Evolutionary conservation across 176 grass and related monocot genomes (phyloP).

Genomic region (Eremochloa ophiuroides): DNA sequence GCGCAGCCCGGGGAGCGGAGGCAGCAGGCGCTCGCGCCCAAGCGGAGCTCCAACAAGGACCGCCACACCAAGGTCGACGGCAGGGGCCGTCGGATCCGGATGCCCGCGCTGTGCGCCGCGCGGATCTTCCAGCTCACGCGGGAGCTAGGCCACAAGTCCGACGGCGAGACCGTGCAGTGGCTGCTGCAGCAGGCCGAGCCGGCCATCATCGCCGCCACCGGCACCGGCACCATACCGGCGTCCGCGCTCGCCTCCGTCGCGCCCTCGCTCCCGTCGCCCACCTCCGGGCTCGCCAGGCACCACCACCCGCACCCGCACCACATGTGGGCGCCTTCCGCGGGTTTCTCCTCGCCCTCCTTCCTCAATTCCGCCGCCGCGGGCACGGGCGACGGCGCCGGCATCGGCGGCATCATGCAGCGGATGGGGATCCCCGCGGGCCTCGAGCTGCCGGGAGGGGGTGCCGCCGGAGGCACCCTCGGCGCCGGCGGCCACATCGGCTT

Average conservation of each 20-base stretch:
- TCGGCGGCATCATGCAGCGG: slow-evolving; percentile 54
- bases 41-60: slow-evolving; percentile 86
- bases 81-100: slow-evolving; percentile 72
- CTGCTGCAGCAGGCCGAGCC: slow-evolving; percentile 82
- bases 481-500: slow-evolving; percentile 52
- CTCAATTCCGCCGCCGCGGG: slow-evolving; percentile 34
- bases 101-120: slow-evolving; percentile 81
- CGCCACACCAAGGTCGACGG: slow-evolving; percentile 89
- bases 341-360: slow-evolving; percentile 43
- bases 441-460: slow-evolving; percentile 28
- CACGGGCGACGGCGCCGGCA: slow-evolving; percentile 8
- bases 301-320: slow-evolving; percentile 52
- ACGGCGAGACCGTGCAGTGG: slow-evolving; percentile 92
- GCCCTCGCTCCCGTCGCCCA: slow-evolving; percentile 42
- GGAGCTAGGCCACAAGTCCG: slow-evolving; percentile 80
- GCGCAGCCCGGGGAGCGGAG: slow-evolving; percentile 34
- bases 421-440: slow-evolving; percentile 48
- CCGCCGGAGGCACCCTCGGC: slow-evolving; percentile 21
- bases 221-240: slow-evolving; percentile 64
- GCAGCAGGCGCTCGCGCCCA: slow-evolving; percentile 57
- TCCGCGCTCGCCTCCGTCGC: slow-evolving; percentile 59
- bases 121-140: slow-evolving; percentile 83
- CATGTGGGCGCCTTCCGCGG: slow-evolving; percentile 47
- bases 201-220: slow-evolving; percentile 77
- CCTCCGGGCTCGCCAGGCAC: slow-evolving; percentile 34